Base-by-base conservation (phyloP, 805 yeast species). In the Jamesozyma gamospora region DNA sequence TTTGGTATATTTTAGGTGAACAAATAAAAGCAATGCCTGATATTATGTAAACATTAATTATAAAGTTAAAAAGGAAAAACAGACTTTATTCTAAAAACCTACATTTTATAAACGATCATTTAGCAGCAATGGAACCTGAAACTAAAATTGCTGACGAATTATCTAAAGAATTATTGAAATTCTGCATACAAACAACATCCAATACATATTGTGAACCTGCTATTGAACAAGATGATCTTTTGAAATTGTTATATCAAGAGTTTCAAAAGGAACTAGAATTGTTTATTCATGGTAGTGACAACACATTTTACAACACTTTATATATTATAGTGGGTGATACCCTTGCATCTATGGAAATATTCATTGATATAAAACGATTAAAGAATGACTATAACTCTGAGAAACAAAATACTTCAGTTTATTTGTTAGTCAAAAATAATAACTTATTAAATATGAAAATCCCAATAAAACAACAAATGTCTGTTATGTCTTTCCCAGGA, bases 341-440 rank as follows among this genome's bases (percentile, higher is more conserved):
- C 4, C 12, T 9, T 7, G 27, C 13, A 9, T 32, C 35, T 5
- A 31, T 17, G 5, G 31, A 36, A 15, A 29, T 46, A 13, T 14
- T 41, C 5, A 19, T 31, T 11, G 39, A 36, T 30, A 10, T 26
- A 4, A 3, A 27, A 11, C 12, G 8, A 14, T 19, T 25, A 5
- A 31, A 30, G 5, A 4, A n/a, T 8, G n/a, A 11, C n/a, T 10
- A 18, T 29, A 16, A 14, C 6, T 16, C 6, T 5, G 18, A 29
- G 4, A 29, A 29, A 5, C 8, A 14, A 13, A 13, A 21, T 12
- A 17, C 5, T 25, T n/a, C 35, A 11, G 17, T 27, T n/a, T 24
- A n/a, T 13, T 10, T 70, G 10, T 40, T 73, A n/a, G 62, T 74
- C 35, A 74, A 74, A 45, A 66, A 60, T 15, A 63, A 57, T 27